Evolutionary conservation across 225 moss, liverwort and hornwort genomes (phyloP).

Genomic region (Anthoceros angustus): DNA sequence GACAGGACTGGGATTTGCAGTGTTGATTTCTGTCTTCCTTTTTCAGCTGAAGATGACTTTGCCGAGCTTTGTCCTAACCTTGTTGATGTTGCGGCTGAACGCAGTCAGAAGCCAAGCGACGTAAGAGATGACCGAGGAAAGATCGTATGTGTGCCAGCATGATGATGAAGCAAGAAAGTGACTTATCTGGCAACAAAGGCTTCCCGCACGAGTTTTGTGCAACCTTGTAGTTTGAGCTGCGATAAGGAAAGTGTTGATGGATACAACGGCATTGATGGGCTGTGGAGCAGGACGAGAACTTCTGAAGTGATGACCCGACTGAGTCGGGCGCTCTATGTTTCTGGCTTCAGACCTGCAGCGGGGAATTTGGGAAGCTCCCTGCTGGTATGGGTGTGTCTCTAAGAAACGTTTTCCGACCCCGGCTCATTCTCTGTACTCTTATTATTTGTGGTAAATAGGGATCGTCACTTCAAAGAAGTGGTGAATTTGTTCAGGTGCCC

Average conservation of each 20-base stretch:
- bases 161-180: too few relatives aligned
- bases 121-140: conserved; percentile 45
- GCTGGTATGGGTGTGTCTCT: background rate
- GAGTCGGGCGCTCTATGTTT: background rate
- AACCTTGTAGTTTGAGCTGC: background rate
- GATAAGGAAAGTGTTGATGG: background rate
- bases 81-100: background rate
- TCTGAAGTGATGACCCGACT: too few relatives aligned
- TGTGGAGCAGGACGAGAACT: background rate
- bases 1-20: too few relatives aligned
- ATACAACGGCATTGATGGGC: background rate
- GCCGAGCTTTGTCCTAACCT: too few relatives aligned
- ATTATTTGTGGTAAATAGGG: conserved; percentile 4
- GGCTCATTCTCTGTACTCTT: background rate
- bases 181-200: background rate
- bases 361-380: background rate
- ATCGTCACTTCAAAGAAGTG: conserved; percentile 2
- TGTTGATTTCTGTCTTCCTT: too few relatives aligned
- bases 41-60: too few relatives aligned
- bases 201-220: background rate
- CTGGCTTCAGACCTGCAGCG: background rate
- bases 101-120: conserved; percentile 61
- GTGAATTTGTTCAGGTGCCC: background rate
- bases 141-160: background rate
- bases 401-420: background rate